Conservation (phyloP, 441 rosid species). For the Brassica hybrid region DNA sequence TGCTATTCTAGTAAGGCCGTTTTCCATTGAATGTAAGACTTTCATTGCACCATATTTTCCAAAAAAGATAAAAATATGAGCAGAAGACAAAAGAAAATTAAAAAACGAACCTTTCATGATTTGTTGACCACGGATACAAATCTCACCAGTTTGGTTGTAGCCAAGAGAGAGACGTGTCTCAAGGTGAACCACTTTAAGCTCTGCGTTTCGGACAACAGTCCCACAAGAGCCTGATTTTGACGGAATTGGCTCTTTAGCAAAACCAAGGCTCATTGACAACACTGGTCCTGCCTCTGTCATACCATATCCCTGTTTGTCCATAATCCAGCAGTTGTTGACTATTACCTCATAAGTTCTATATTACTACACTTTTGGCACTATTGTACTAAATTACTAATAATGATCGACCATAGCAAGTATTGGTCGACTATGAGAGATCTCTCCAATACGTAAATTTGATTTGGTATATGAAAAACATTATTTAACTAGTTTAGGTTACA, state of each 20-base stretch:
- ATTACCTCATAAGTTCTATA: background rate
- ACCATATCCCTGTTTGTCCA: slow-evolving; percentile 73
- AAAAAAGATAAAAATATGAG: background rate
- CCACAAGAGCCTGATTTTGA: slow-evolving; percentile 94
- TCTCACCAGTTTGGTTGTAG: slow-evolving; percentile 82
- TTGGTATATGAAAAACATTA: background rate
- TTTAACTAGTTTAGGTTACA: background rate
- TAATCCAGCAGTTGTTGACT: background rate
- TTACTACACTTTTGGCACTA: background rate
- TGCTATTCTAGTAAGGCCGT: background rate
- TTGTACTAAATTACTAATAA: background rate
- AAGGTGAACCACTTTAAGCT: slow-evolving; percentile 86
- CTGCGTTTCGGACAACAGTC: slow-evolving; percentile 90
- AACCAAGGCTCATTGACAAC: slow-evolving; percentile 81
- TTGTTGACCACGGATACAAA: slow-evolving; percentile 88
- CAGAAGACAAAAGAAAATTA: background rate
- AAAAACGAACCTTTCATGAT: slow-evolving; percentile 78
- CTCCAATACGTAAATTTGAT: background rate
- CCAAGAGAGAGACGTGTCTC: slow-evolving; percentile 70
- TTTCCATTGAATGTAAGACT: background rate
- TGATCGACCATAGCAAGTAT: background rate
- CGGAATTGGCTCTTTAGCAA: slow-evolving; percentile 78
- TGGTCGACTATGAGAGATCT: background rate
- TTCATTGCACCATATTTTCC: background rate
- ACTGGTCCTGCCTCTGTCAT: slow-evolving; percentile 99